Evolutionary conservation across 1,139 yeast species (phyloP).

Genomic region (Saccharomyces hybrid): DNA sequence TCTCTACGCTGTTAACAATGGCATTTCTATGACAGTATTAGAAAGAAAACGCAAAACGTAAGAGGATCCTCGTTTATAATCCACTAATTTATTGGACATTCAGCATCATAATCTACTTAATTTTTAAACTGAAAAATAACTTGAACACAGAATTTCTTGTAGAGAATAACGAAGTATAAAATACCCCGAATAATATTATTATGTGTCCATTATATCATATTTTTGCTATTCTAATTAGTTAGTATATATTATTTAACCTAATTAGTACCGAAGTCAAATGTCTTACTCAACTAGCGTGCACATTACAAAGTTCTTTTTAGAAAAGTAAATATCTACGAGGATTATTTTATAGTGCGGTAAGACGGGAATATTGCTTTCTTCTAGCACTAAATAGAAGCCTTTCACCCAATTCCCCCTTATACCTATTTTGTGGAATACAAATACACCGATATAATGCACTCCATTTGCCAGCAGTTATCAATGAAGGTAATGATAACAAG

Average conservation of each 20-base stretch:
- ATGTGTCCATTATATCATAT: too few species aligned
- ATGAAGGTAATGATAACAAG: constrained; percentile 48
- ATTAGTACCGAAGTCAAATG: too few species aligned
- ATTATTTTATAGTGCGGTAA: background rate
- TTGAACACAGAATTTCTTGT: too few species aligned
- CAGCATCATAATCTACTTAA: too few species aligned
- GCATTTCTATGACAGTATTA: background rate
- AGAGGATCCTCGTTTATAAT: background rate
- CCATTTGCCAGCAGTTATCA: background rate
- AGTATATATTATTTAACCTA: background rate
- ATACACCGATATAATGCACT: background rate
- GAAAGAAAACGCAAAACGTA: too few species aligned
- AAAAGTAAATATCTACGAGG: background rate
- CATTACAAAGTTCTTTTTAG: background rate
- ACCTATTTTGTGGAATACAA: background rate
- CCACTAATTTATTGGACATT: too few species aligned
- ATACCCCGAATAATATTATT: too few species aligned
- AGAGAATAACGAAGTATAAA: too few species aligned
- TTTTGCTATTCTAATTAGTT: too few species aligned
- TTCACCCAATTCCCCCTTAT: background rate
- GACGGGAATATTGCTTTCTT: background rate
- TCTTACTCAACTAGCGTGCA: too few species aligned
- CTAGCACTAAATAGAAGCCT: background rate
- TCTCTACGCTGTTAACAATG: background rate
- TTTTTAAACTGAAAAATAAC: too few species aligned